phyloP scores from a whole-genome alignment of 257 asterid species.

The Nicotiana knightiana region DNA sequence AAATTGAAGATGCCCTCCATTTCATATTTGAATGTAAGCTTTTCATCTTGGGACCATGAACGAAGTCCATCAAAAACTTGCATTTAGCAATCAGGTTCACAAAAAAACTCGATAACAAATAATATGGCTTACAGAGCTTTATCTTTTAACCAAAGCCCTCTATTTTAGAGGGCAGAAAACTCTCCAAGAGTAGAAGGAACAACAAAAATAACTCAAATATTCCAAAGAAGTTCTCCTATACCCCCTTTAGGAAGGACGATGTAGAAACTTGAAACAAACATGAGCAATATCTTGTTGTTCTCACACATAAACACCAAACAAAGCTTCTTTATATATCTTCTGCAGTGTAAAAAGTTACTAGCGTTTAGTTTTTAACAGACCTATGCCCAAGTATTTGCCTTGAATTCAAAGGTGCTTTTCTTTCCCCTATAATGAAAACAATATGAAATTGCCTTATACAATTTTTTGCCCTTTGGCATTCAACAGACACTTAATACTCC shows the following conservation, averaged over 20 bases:
- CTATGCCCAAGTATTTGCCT: background rate
- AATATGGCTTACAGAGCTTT: background rate
- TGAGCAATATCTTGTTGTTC: background rate
- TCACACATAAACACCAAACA: background rate
- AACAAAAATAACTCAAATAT: background rate
- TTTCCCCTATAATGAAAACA: background rate
- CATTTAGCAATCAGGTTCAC: background rate
- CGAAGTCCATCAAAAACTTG: background rate
- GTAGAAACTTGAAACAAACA: background rate
- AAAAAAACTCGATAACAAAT: background rate
- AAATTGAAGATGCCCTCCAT: background rate
- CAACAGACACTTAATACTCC: background rate
- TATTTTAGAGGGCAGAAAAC: background rate
- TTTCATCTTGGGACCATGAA: background rate
- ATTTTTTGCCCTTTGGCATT: too few relatives aligned
- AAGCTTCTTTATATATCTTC: background rate
- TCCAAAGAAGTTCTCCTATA: background rate
- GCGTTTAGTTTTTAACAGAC: background rate
- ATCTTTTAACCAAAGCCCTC: background rate
- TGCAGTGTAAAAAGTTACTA: background rate
- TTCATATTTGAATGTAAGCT: background rate
- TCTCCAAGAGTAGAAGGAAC: background rate
- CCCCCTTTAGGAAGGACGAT: background rate
- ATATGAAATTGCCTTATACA: too few relatives aligned
- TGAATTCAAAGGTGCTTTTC: background rate